phyloP scores from a whole-genome alignment of 2,329 filamentous ascomycete genomes.

The Botrytis tulipae region DNA sequence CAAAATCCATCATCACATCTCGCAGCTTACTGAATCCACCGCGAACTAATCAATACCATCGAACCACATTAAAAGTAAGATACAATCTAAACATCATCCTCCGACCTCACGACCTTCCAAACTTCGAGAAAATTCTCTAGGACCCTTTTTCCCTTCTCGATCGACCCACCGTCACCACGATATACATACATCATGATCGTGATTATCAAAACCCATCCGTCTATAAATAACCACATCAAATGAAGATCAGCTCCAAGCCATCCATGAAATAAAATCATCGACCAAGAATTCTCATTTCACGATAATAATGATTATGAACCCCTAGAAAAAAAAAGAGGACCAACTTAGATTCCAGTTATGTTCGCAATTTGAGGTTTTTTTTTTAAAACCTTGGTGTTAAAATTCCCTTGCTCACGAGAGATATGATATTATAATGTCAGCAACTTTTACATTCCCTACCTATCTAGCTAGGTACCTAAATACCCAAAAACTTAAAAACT shows the following conservation, averaged over 20 bases:
- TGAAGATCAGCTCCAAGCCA: not conserved
- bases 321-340: not conserved
- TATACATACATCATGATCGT: not conserved
- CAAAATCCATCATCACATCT: not conserved
- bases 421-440: not conserved
- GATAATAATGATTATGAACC: not conserved
- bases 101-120: not conserved
- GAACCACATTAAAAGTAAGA: not conserved
- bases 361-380: not conserved
- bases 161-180: not conserved
- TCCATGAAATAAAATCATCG: not conserved
- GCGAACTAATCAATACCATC: not conserved
- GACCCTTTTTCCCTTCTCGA: no score
- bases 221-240: not conserved
- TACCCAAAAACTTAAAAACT: no score
- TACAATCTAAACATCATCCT: not conserved
- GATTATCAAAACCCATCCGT: not conserved
- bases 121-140: not conserved
- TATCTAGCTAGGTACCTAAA: no score
- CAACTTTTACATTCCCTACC: not conserved
- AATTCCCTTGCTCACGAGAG: not conserved
- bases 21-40: not conserved
- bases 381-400: not conserved
- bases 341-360: rapidly evolving
- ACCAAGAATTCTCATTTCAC: not conserved